Percentiles rank a stretch among this genome's conserved stretches.
Conservation (phyloP, 805 yeast genomes). For the Alloascoidea africana region DNA sequence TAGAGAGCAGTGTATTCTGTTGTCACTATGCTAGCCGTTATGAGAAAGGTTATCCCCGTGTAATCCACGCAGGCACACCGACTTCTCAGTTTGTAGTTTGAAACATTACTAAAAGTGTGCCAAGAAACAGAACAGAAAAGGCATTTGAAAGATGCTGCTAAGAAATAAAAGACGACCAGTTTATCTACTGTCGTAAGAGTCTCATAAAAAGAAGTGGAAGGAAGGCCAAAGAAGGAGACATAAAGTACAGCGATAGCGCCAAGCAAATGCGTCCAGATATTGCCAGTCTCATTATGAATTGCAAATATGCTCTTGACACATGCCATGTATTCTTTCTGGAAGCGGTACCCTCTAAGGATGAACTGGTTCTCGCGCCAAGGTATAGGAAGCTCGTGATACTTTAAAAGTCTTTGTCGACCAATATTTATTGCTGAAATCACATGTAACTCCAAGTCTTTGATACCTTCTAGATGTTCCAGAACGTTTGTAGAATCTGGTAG, state of each 20-base stretch:
- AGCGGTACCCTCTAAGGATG: slow-evolving; percentile 75
- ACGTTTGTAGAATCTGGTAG: too few relatives aligned
- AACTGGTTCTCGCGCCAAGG: slow-evolving; percentile 90
- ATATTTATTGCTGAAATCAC: not conserved
- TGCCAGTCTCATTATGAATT: slow-evolving; percentile 77
- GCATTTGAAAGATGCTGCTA: slow-evolving; percentile 64
- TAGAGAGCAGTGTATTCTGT: slow-evolving; percentile 72
- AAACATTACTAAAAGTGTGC: slow-evolving; percentile 82
- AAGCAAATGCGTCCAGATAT: slow-evolving; percentile 82
- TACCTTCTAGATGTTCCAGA: not conserved
- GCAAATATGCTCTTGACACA: slow-evolving; percentile 46
- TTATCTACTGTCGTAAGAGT: slow-evolving; percentile 22
- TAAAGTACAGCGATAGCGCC: slow-evolving; percentile 51
- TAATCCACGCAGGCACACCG: slow-evolving; percentile 89
- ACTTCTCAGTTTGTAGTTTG: slow-evolving; percentile 31
- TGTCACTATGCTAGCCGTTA: slow-evolving; percentile 78
- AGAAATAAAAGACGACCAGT: slow-evolving; percentile 43
- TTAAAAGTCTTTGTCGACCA: slow-evolving; percentile 31
- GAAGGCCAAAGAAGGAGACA: slow-evolving; percentile 45
- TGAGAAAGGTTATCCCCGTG: slow-evolving; percentile 82
- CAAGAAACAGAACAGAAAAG: slow-evolving; percentile 66
- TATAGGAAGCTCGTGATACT: slow-evolving; percentile 78
- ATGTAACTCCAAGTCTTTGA: not conserved
- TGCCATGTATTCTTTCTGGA: slow-evolving; percentile 44
- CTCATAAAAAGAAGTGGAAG: slow-evolving; percentile 27